A percentile compares a stretch with the other conserved stretches of the same genome.
These are phyloP conservation scores for Aureobasidium sp. DNA, from an alignment of 2,329 filamentous ascomycete genomes.

Conservation along the genomic window DNA sequence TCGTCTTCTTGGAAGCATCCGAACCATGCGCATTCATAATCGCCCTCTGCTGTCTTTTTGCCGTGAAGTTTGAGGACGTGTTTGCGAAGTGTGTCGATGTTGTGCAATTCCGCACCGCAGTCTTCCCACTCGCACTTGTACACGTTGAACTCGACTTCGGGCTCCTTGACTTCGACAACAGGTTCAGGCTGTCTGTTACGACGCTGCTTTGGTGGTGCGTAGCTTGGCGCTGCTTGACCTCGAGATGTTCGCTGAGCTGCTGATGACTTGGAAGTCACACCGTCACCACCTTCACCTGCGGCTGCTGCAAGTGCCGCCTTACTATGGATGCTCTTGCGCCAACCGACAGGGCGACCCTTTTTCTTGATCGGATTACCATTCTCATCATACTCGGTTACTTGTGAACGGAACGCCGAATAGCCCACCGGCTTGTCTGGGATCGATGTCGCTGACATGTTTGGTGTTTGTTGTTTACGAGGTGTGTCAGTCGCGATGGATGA, in stretches of 20 bases:
- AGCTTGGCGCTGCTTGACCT: conserved; percentile 4
- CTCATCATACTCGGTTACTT: conserved; percentile 24
- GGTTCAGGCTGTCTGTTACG: neutral
- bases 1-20: conserved; percentile 29
- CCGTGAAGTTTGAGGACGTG: conserved; percentile 53
- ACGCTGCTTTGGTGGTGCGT: conserved; percentile 2
- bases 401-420: conserved; percentile 37
- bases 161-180: neutral
- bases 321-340: conserved; percentile 42
- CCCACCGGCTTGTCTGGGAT: conserved; percentile 23
- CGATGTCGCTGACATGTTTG: conserved; percentile 1
- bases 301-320: conserved; percentile 23
- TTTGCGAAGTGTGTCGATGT: conserved; percentile 51
- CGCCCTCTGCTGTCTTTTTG: conserved; percentile 28
- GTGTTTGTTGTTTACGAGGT: neutral
- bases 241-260: neutral
- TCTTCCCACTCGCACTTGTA: conserved; percentile 53
- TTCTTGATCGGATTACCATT: conserved; percentile 33
- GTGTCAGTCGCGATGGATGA: neutral
- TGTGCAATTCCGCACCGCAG: conserved; percentile 54
- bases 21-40: conserved; percentile 41
- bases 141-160: conserved; percentile 32
- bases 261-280: neutral
- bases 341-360: conserved; percentile 43
- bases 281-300: conserved; percentile 17